These are phyloP conservation scores for Leishmania tropica DNA, from an alignment of 208 protist species.

Conservation along the genomic window DNA sequence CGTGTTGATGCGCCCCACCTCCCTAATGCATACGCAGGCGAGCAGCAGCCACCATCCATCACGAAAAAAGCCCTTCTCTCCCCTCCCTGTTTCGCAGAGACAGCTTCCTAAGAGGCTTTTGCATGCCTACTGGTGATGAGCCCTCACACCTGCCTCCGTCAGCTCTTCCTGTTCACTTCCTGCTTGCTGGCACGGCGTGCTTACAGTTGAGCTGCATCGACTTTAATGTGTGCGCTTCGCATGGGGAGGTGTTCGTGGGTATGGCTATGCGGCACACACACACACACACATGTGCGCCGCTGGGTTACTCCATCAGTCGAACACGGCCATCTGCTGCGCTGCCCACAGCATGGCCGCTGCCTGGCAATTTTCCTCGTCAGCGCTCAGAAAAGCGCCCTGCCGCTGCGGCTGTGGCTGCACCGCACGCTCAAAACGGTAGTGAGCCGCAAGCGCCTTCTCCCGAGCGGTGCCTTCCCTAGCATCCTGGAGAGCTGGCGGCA, in stretches of 20 bases:
- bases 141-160: neutral
- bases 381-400: neutral
- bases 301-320: neutral
- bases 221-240: neutral
- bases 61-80: neutral
- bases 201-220: neutral
- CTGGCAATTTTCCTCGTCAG: neutral
- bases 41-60: neutral
- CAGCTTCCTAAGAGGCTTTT: neutral
- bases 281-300: neutral
- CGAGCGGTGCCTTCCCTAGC: neutral
- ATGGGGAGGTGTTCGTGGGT: neutral
- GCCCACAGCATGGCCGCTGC: conserved; percentile 15
- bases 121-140: neutral
- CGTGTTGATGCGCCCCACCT: neutral
- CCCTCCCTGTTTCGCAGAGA: neutral
- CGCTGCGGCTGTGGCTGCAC: conserved; percentile 5
- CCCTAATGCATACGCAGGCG: neutral
- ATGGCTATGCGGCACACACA: neutral
- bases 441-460: neutral
- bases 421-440: conserved; percentile 3
- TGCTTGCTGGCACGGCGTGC: neutral
- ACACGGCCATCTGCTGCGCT: conserved; percentile 1
- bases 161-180: neutral
- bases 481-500: neutral